Conservation (phyloP, 2,329 filamentous ascomycete genomes). For the Fusarium chuoi region DNA sequence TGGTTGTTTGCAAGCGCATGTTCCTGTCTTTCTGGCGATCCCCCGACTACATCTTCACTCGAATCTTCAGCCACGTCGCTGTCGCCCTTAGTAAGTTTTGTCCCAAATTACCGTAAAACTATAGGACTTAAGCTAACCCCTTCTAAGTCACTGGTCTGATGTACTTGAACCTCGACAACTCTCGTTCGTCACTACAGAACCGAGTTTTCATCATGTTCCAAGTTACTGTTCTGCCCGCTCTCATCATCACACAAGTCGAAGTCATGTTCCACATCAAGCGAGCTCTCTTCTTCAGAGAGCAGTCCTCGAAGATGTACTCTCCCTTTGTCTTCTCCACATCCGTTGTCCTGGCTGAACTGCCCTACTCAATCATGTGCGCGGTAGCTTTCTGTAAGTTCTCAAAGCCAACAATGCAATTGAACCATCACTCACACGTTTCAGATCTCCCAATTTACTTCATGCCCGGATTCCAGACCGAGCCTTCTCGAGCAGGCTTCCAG, state of each 20-base stretch:
- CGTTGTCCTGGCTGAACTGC: conserved; percentile 85
- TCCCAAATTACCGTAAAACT: background rate
- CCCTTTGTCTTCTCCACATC: conserved; percentile 80
- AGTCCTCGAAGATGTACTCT: conserved; percentile 86
- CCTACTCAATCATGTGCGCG: conserved; percentile 83
- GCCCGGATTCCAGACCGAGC: conserved; percentile 73
- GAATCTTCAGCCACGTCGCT: conserved; percentile 84
- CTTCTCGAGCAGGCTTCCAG: conserved; percentile 81
- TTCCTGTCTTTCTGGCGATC: conserved; percentile 86
- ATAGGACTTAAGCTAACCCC: background rate
- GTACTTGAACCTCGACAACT: conserved; percentile 81
- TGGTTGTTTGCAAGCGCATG: conserved; percentile 76
- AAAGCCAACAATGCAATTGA: no score
- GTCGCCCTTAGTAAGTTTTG: conserved; percentile 66
- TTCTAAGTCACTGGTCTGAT: conserved; percentile 74
- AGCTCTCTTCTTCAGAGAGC: conserved; percentile 86
- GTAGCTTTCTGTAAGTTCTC: conserved; percentile 70
- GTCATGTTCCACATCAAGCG: conserved; percentile 81
- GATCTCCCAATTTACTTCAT: conserved; percentile 85
- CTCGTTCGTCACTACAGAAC: conserved; percentile 81
- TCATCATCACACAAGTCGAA: conserved; percentile 87
- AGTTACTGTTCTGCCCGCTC: conserved; percentile 82
- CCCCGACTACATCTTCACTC: conserved; percentile 89
- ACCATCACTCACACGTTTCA: background rate
- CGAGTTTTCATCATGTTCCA: conserved; percentile 93